Conservation (phyloP, 1,284 basidiomycete species). For the Cryptococcus floricola region DNA sequence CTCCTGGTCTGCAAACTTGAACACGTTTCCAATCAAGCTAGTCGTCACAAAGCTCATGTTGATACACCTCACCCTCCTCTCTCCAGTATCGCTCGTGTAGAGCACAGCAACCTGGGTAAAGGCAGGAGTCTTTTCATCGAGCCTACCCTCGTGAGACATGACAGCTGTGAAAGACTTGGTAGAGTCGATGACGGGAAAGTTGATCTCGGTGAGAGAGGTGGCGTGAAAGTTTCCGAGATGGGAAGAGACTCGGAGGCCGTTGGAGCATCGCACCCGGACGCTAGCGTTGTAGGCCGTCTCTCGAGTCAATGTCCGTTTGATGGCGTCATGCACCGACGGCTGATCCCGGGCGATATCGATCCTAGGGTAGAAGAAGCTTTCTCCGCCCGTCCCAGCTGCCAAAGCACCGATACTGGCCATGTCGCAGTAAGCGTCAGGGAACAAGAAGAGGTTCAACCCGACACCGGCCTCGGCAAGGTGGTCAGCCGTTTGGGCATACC, state of each 20-base stretch:
- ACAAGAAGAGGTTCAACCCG: constrained; percentile 85
- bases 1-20: constrained; percentile 89
- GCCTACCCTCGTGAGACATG: constrained; percentile 59
- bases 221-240: constrained; percentile 81
- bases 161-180: constrained; percentile 71
- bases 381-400: constrained; percentile 79
- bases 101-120: constrained; percentile 87
- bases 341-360: constrained; percentile 73
- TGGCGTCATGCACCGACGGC: constrained; percentile 64
- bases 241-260: constrained; percentile 68
- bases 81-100: constrained; percentile 75
- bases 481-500: constrained; percentile 69
- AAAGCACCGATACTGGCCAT: constrained; percentile 78
- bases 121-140: constrained; percentile 74
- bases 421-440: constrained; percentile 78
- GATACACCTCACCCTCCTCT: constrained; percentile 77
- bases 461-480: constrained; percentile 86
- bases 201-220: constrained; percentile 69
- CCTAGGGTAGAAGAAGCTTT: constrained; percentile 86
- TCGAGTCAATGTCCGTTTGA: constrained; percentile 66
- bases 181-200: constrained; percentile 75
- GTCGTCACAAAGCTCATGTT: constrained; percentile 82
- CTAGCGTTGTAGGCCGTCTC: constrained; percentile 78
- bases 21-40: constrained; percentile 83
- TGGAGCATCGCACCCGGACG: constrained; percentile 79